These are phyloP conservation scores for Phytopythium kandeliae DNA, from an alignment of 352 stramenopile genomes.

Conservation along the genomic window DNA sequence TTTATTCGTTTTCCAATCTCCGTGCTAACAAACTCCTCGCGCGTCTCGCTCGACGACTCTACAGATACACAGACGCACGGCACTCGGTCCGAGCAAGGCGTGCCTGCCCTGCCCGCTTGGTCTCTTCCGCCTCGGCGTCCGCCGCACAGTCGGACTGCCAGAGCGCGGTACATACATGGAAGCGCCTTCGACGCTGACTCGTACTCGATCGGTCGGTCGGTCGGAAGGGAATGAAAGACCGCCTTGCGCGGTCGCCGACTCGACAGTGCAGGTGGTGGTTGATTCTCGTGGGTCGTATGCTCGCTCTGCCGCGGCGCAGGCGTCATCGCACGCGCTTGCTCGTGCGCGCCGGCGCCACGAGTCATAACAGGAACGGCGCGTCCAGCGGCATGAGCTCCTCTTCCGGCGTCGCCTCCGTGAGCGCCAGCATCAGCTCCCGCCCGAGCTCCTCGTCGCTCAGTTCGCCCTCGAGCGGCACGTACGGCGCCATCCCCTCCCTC, in stretches of 20 bases:
- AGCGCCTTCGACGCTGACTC: neutral
- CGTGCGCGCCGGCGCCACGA: neutral
- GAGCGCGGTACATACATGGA: no score
- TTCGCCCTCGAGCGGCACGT: neutral
- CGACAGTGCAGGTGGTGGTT: no score
- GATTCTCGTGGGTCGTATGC: no score
- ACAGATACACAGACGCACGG: neutral
- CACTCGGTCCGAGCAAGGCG: neutral
- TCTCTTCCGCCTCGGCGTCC: neutral
- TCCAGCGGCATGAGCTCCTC: neutral
- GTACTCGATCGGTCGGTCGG: neutral
- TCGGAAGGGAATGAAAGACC: no score
- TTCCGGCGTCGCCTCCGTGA: neutral
- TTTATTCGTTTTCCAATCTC: neutral
- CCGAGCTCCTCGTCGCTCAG: neutral
- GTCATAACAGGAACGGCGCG: conserved; percentile 4
- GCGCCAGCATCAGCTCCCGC: neutral
- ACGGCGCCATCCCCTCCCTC: conserved; percentile 3
- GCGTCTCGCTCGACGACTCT: neutral
- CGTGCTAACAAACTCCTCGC: neutral
- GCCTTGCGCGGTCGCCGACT: no score
- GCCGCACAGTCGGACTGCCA: no score
- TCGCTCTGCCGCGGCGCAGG: no score
- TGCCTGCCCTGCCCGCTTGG: neutral
- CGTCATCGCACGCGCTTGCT: no score